These are phyloP conservation scores for Kwoniella europaea DNA, from an alignment of 768 basidiomycete genomes.

Conservation along the genomic window DNA sequence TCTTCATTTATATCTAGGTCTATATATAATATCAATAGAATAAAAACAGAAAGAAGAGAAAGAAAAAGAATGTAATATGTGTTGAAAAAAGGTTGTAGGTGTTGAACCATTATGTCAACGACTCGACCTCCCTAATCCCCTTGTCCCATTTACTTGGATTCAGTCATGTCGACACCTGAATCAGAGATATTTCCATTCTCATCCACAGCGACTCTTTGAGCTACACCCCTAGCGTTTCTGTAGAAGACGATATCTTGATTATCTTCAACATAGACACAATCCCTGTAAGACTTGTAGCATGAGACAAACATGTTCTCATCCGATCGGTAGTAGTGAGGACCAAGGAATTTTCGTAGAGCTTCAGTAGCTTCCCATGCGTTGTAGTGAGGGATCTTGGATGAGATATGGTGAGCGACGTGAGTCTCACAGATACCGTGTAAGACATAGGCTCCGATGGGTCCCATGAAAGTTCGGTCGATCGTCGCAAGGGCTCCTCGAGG, in stretches of 20 bases:
- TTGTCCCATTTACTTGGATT: constrained; percentile 41
- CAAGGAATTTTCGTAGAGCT: constrained; percentile 78
- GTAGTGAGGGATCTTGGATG: constrained; percentile 93
- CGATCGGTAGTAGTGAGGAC: constrained; percentile 61
- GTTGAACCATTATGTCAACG: neutral
- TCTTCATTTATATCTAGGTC: too few relatives aligned
- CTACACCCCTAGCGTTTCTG: constrained; percentile 75
- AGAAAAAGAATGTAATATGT: too few relatives aligned
- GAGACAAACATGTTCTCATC: constrained; percentile 64
- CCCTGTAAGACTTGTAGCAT: constrained; percentile 73
- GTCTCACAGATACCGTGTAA: constrained; percentile 95
- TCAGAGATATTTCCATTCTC: constrained; percentile 66
- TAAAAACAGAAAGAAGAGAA: too few relatives aligned
- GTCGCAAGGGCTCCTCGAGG: constrained; percentile 90
- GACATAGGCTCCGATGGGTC: constrained; percentile 79
- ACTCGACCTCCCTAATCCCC: neutral
- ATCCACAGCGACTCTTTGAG: constrained; percentile 71
- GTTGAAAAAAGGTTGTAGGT: neutral
- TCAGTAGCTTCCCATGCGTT: constrained; percentile 82
- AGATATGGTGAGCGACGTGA: constrained; percentile 88
- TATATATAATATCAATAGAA: too few relatives aligned
- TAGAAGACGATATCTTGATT: constrained; percentile 72
- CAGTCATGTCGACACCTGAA: constrained; percentile 68
- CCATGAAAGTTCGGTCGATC: constrained; percentile 82
- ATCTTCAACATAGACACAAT: constrained; percentile 93